Conservation (phyloP, 176 grass and related monocot species). For the Bromus sterilis region DNA sequence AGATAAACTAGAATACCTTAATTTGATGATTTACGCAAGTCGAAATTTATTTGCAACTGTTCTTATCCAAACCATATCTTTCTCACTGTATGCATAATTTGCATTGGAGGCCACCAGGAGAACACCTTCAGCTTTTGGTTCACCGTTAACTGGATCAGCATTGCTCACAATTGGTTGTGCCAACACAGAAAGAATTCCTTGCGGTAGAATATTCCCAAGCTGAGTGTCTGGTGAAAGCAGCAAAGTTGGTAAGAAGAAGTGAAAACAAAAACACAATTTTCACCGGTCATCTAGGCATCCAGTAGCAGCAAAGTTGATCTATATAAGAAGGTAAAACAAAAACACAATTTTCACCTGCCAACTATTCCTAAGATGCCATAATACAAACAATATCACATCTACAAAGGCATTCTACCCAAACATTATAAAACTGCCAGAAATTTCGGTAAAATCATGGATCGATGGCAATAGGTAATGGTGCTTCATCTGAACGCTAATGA, state of each 20-base stretch:
- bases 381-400: neutral
- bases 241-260: neutral
- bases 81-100: constrained; percentile 82
- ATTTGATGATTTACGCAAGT: neutral
- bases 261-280: neutral
- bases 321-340: neutral
- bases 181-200: constrained; percentile 57
- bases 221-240: constrained; percentile 47
- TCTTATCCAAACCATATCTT: constrained; percentile 86
- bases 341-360: neutral
- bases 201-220: constrained; percentile 55
- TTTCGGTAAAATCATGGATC: neutral
- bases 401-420: neutral
- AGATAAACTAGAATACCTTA: constrained; percentile 23
- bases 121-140: constrained; percentile 50
- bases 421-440: neutral
- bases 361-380: neutral
- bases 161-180: constrained; percentile 44
- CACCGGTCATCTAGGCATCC: neutral
- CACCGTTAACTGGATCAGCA: constrained; percentile 18
- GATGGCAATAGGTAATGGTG: neutral
- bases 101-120: constrained; percentile 73
- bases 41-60: constrained; percentile 78
- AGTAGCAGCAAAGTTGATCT: too few relatives aligned
- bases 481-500: neutral